Evolutionary conservation across 371 early-diverging fungal species (phyloP).

Genomic region (Mucor piriformis): DNA sequence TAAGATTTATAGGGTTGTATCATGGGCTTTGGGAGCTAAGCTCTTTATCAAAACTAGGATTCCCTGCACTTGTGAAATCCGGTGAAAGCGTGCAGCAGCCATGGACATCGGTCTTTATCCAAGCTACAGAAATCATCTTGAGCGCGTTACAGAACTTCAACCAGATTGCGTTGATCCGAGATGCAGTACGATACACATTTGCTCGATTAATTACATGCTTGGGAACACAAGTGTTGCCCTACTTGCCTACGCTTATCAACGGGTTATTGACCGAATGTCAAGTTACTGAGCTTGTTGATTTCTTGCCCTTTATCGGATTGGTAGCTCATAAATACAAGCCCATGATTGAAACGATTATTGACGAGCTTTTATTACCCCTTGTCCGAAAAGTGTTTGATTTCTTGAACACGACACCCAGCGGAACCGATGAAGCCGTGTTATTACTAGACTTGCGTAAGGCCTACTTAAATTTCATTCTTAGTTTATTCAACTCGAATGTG

Average conservation of each 20-base stretch:
- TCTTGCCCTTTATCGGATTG: slow-evolving; percentile 84
- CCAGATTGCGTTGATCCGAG: slow-evolving; percentile 74
- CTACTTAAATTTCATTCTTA: slow-evolving; percentile 80
- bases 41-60: slow-evolving; percentile 54
- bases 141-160: slow-evolving; percentile 74
- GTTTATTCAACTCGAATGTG: slow-evolving; percentile 82
- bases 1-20: slow-evolving; percentile 11
- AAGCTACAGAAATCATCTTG: slow-evolving; percentile 82
- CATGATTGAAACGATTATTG: slow-evolving; percentile 60
- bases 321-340: slow-evolving; percentile 88
- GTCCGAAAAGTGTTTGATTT: slow-evolving; percentile 83
- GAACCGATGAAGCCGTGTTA: slow-evolving; percentile 88
- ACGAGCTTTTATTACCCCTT: slow-evolving; percentile 81
- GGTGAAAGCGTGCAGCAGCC: slow-evolving; percentile 44
- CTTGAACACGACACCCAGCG: slow-evolving; percentile 79
- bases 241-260: slow-evolving; percentile 79
- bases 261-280: slow-evolving; percentile 78
- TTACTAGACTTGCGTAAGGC: slow-evolving; percentile 78
- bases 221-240: slow-evolving; percentile 83
- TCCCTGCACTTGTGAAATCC: slow-evolving; percentile 70
- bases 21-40: neutral
- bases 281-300: slow-evolving; percentile 81
- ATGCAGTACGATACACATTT: slow-evolving; percentile 84
- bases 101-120: slow-evolving; percentile 75
- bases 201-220: slow-evolving; percentile 87